A percentile compares a stretch with the other conserved stretches of the same genome.
phyloP scores from a whole-genome alignment of 441 rosid genomes.

The Populus tomentosa region DNA sequence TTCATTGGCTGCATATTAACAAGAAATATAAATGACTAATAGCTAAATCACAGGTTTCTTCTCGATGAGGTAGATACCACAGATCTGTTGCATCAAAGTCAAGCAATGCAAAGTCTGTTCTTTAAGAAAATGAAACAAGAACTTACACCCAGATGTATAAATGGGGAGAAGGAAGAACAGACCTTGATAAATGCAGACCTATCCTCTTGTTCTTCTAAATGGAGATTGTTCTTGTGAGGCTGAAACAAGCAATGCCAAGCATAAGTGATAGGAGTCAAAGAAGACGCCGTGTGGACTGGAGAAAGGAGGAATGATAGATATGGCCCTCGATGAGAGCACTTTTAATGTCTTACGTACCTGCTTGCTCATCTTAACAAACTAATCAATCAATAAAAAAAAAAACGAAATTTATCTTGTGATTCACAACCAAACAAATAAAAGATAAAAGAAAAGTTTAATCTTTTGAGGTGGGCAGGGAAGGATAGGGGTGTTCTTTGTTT shows the following conservation, averaged over 20 bases:
- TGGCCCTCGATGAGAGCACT: not conserved
- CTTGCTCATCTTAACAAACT: not conserved
- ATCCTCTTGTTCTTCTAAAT: not conserved
- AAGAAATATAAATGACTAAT: not conserved
- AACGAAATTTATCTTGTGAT: not conserved
- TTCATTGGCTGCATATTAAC: not conserved
- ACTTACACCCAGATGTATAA: not conserved
- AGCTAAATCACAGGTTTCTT: not conserved
- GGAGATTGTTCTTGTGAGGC: not conserved
- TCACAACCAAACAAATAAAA: too few species aligned
- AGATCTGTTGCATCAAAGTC: not conserved
- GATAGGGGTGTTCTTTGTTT: not conserved
- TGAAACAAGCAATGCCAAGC: not conserved
- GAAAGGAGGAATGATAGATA: not conserved
- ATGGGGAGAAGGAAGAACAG: not conserved
- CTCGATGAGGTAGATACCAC: not conserved
- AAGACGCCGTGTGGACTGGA: not conserved
- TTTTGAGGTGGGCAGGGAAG: not conserved
- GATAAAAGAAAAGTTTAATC: not conserved
- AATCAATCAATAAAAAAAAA: not conserved
- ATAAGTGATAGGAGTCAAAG: not conserved
- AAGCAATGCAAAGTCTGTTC: not conserved
- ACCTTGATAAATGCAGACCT: not conserved
- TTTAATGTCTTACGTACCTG: not conserved
- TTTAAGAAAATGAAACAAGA: not conserved